Percentiles rank a stretch among this genome's conserved stretches.
Evolutionary conservation across 2,329 filamentous ascomycete genomes (phyloP).

Genomic region (Aspergillus sergii): DNA sequence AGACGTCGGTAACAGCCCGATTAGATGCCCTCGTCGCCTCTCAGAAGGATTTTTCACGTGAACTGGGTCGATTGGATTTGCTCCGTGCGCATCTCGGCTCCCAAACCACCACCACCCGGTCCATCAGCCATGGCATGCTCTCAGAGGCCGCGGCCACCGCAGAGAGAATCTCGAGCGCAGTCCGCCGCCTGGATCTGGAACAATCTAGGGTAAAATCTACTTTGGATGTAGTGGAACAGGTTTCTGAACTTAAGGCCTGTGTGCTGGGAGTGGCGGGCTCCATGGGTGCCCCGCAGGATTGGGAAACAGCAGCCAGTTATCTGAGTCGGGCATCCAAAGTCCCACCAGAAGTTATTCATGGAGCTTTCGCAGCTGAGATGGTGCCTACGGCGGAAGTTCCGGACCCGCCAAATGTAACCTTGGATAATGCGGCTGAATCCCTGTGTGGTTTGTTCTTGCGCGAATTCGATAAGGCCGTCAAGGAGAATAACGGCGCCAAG

Average conservation of each 20-base stretch:
- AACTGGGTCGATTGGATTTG: constrained; percentile 84
- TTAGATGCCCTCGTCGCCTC: constrained; percentile 78
- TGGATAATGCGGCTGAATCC: constrained; percentile 85
- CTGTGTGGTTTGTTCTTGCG: constrained; percentile 87
- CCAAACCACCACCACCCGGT: constrained; percentile 79
- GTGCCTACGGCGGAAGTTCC: constrained; percentile 96
- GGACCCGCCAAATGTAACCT: constrained; percentile 82
- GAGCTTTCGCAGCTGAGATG: constrained; percentile 85
- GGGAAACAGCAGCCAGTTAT: constrained; percentile 94
- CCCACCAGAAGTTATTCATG: constrained; percentile 76
- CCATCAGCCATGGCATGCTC: constrained; percentile 89
- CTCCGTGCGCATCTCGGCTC: constrained; percentile 85
- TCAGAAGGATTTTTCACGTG: constrained; percentile 82
- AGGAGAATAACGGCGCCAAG: constrained; percentile 81
- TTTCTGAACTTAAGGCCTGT: constrained; percentile 94
- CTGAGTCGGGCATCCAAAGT: constrained; percentile 80
- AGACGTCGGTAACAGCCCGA: constrained; percentile 71
- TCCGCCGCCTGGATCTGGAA: constrained; percentile 85
- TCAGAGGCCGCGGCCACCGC: constrained; percentile 83
- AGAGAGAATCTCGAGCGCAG: constrained; percentile 79
- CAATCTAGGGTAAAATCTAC: constrained; percentile 91
- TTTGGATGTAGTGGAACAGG: constrained; percentile 88
- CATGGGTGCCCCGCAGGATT: constrained; percentile 98
- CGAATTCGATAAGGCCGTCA: constrained; percentile 91
- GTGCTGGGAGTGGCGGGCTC: constrained; percentile 91